These are phyloP conservation scores for Aspergillus sparsus DNA, from an alignment of 495 filamentous ascomycete genomes.

Conservation along the genomic window DNA sequence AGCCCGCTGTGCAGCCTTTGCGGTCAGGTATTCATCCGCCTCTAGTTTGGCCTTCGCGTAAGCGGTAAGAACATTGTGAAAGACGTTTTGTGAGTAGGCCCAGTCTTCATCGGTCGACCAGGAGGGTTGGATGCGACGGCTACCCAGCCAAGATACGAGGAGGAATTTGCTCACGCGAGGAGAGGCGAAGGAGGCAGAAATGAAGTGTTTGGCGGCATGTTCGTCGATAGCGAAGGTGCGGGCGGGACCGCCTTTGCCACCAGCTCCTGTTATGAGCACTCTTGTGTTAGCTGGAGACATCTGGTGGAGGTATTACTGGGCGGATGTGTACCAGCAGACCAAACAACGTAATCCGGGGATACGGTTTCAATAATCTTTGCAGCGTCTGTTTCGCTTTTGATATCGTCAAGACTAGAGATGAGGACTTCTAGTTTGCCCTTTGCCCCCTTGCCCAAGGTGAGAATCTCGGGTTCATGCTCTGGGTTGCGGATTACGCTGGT, in stretches of 20 bases:
- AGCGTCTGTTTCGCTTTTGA: conserved; percentile 63
- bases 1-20: conserved; percentile 50
- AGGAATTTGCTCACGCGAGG: conserved; percentile 70
- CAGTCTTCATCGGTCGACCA: conserved; percentile 71
- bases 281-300: not conserved
- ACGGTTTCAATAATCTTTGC: conserved; percentile 59
- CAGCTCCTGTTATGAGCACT: conserved; percentile 53
- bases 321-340: conserved; percentile 63
- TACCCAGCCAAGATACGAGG: conserved; percentile 67
- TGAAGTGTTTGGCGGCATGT: conserved; percentile 70
- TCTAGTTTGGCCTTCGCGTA: conserved; percentile 77
- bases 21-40: conserved; percentile 72
- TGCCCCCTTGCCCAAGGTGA: conserved; percentile 55
- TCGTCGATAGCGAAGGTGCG: conserved; percentile 65
- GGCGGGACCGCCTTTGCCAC: conserved; percentile 69
- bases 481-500: conserved; percentile 75
- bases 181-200: conserved; percentile 59
- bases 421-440: conserved; percentile 60
- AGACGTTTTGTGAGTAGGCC: conserved; percentile 50
- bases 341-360: conserved; percentile 72
- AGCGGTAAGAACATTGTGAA: conserved; percentile 54
- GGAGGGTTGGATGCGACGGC: conserved; percentile 55
- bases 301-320: not conserved
- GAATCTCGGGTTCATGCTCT: conserved; percentile 63
- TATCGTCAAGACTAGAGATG: conserved; percentile 68